phyloP scores from a whole-genome alignment of 2,329 filamentous ascomycete genomes.

The Aureobasidium sp. region DNA sequence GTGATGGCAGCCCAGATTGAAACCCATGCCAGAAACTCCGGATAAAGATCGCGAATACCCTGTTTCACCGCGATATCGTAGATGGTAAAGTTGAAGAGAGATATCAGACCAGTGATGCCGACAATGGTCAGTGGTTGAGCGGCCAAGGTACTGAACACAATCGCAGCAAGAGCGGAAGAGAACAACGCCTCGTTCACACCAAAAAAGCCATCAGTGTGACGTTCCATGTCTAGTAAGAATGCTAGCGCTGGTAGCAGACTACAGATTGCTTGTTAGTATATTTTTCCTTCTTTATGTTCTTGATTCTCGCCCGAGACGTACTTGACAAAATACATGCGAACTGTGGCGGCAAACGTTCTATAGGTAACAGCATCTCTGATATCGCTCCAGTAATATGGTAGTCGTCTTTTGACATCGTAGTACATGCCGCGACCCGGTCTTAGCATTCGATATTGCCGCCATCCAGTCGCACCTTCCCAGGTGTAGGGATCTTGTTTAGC shows the following conservation, averaged over 20 bases:
- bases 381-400: constrained; percentile 51
- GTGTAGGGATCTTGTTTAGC: constrained; percentile 27
- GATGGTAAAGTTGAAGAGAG: constrained; percentile 51
- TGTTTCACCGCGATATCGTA: constrained; percentile 47
- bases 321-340: constrained; percentile 54
- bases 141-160: constrained; percentile 45
- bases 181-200: constrained; percentile 51
- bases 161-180: constrained; percentile 46
- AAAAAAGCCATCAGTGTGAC: constrained; percentile 46
- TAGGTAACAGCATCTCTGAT: constrained; percentile 49
- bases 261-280: background rate
- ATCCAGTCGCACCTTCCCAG: constrained; percentile 29
- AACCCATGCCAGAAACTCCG: constrained; percentile 48
- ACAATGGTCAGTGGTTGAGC: constrained; percentile 50
- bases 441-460: constrained; percentile 30
- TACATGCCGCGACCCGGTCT: constrained; percentile 46
- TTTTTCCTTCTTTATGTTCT: background rate
- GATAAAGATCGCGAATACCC: constrained; percentile 41
- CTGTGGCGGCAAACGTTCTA: constrained; percentile 45
- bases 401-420: constrained; percentile 43
- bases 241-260: background rate
- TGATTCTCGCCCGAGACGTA: constrained; percentile 19
- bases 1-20: constrained; percentile 51
- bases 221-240: constrained; percentile 45
- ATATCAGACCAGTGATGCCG: constrained; percentile 48